These are phyloP conservation scores for Pleurotus citrinopileatus DNA, from an alignment of 768 basidiomycete genomes.

Conservation along the genomic window DNA sequence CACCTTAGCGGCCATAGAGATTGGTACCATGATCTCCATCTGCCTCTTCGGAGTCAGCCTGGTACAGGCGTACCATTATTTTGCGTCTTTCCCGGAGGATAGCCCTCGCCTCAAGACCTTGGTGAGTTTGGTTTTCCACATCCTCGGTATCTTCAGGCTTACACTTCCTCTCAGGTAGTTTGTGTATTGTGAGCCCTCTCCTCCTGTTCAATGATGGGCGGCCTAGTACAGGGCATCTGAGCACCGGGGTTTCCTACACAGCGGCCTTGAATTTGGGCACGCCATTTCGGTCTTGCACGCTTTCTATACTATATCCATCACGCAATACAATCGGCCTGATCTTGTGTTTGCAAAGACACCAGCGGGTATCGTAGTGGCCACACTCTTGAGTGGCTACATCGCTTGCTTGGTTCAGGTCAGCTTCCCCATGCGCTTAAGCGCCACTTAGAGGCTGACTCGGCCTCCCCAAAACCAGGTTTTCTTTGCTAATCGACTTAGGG, in stretches of 20 bases:
- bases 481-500: constrained; percentile 27
- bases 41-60: constrained; percentile 26
- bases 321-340: constrained; percentile 20
- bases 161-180: constrained; percentile 5
- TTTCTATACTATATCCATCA: constrained; percentile 28
- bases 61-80: constrained; percentile 22
- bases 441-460: background rate
- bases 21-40: constrained; percentile 22
- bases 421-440: background rate
- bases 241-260: background rate
- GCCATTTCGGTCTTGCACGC: constrained; percentile 23
- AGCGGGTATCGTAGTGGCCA: constrained; percentile 17
- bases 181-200: constrained; percentile 5
- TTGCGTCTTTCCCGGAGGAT: constrained; percentile 20
- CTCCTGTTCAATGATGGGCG: too few relatives aligned
- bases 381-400: constrained; percentile 25
- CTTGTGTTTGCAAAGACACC: constrained; percentile 17
- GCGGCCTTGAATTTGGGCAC: constrained; percentile 26
- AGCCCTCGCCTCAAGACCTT: constrained; percentile 17
- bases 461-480: constrained; percentile 16
- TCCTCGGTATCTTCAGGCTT: background rate
- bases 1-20: constrained; percentile 23
- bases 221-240: background rate
- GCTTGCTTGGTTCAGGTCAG: constrained; percentile 27
- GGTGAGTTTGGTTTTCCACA: constrained; percentile 14